Evolutionary conservation across 352 stramenopile species (phyloP), one percentile per base, ranked within the genome.

Genomic region (Elongisporangium prolatum): DNA sequence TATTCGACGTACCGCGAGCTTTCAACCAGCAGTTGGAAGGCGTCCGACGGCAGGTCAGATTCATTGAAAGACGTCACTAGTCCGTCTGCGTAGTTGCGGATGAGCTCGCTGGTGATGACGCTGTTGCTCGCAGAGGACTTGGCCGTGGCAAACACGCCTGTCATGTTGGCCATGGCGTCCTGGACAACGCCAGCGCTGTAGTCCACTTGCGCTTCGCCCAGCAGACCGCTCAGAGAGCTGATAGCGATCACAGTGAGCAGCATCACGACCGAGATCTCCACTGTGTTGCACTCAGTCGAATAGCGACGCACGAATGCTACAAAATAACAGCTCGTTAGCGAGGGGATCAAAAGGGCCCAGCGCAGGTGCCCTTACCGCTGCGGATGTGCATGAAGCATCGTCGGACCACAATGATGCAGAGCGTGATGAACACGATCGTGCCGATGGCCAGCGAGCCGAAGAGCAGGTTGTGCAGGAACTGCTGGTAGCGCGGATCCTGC

Each of bases 191-290:
- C 72, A n/a, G 82, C 77, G 54, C 81, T 90, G 76, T 93, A 93
- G 66, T 93, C 81, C 24, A 91, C 80, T 53, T 93, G 84, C 24
- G 79, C 84, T 63, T 91, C 81, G 52, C 81, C 84, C 25, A 93
- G 60, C 14, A 93, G 66, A 10, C 84, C 84, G 8, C 77, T 80
- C 10, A 93, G 61, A 11, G 84, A 74, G 40, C 75, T 89, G 52
- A 93, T 75, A 7, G 84, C 84, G 48, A 90, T 68, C 60, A 93
- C 80, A 13, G 79, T 84, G 44, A 93, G 68, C 51, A 93, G 53
- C 21, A 84, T 67, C 52, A 91, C 84, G n/a, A 78, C 81, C 54
- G 80, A 65, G 28, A 93, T 72, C 63, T 93, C 84, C 34, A 80
- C 64, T 3, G 81, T 68, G 59, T 77, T 80, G 21, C 75, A 72